These are phyloP conservation scores for Butyriboletus appendiculatus DNA, from an alignment of 1,284 basidiomycete genomes.

Conservation along the genomic window DNA sequence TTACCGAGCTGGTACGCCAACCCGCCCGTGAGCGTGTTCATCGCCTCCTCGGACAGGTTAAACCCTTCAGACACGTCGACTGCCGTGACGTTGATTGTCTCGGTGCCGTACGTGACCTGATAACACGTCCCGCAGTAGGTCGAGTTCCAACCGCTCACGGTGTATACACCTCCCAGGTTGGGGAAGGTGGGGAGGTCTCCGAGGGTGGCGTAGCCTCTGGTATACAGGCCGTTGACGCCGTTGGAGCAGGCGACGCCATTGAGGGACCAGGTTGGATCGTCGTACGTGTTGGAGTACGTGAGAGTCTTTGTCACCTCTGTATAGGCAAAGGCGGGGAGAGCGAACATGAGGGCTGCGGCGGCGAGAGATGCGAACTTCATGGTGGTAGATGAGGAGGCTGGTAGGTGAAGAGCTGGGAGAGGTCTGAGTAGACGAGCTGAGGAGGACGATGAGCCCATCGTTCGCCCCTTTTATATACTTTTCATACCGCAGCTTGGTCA, in stretches of 20 bases:
- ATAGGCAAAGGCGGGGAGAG: slow-evolving; percentile 18
- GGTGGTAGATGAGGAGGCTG: background rate
- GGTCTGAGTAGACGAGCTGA: no score
- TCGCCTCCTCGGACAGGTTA: no score
- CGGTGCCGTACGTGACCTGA: slow-evolving; percentile 25
- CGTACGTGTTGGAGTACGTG: slow-evolving; percentile 42
- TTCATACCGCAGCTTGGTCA: no score
- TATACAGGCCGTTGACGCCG: slow-evolving; percentile 41
- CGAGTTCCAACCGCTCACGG: slow-evolving; percentile 36
- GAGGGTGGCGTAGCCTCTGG: slow-evolving; percentile 47
- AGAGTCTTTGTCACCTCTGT: slow-evolving; percentile 15
- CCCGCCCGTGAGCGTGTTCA: no score
- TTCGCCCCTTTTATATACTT: no score
- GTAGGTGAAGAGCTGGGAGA: no score
- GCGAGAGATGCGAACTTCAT: slow-evolving; percentile 28
- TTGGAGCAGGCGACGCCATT: slow-evolving; percentile 49
- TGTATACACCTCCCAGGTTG: slow-evolving; percentile 47
- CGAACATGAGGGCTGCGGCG: slow-evolving; percentile 10
- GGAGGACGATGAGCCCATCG: no score
- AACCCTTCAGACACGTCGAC: no score
- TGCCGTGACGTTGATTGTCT: no score
- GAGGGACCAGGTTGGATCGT: slow-evolving; percentile 37
- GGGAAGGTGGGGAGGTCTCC: slow-evolving; percentile 50
- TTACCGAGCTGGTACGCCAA: no score
- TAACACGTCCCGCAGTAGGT: slow-evolving; percentile 40